Evolutionary conservation across 1,284 basidiomycete species (phyloP), one percentile per base, ranked within the genome.

Genomic region (Caloboletus firmus): DNA sequence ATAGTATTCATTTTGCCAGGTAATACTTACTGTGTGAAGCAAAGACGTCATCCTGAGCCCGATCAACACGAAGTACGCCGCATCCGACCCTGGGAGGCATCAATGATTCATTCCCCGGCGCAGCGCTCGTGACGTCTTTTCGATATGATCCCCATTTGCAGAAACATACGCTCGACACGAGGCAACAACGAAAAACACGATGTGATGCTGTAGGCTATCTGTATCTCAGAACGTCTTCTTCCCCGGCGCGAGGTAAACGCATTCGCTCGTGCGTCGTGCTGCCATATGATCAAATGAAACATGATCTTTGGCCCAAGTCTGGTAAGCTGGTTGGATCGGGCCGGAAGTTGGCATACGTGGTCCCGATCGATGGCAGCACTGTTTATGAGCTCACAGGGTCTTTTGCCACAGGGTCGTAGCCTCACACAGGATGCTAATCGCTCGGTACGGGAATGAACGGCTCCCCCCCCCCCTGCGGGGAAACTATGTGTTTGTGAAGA

Each of bases 401-500:
- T 39, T 20, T 57, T 50, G 56, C 37, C 49, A 58, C 58, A 60
- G 59, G 57, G 59, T 46, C 58, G 5, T 6, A 31, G 31, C 44
- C 47, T 41, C 39, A 32, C 12, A 20, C 18, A 39, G 45, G 39
- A 41, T 37, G 46, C 54, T 43, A 35, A 58, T 60, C 42, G 54
- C 28, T 58, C 57, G 57, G 24, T 35, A 35, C 58, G 56, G 58
- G 57, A 61, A 61, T 61, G 59, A 59, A 58, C 11, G n/a, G 11
- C n/a, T n/a, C n/a, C n/a, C n/a, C 3, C 32, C 34, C 45, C 43
- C 7, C 43, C 49, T 62, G 51, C 51, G 60, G 56, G 58, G 58
- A 54, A 61, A 60, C 20, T 17, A 41, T 51, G 18, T 18, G 17
- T 26, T 35, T 11, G 36, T 22, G 5, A 32, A 11, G n/a, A n/a